Evolutionary conservation across 345 rosid genomes (phyloP).

Genomic region (Erysimum cheiranthoides): DNA sequence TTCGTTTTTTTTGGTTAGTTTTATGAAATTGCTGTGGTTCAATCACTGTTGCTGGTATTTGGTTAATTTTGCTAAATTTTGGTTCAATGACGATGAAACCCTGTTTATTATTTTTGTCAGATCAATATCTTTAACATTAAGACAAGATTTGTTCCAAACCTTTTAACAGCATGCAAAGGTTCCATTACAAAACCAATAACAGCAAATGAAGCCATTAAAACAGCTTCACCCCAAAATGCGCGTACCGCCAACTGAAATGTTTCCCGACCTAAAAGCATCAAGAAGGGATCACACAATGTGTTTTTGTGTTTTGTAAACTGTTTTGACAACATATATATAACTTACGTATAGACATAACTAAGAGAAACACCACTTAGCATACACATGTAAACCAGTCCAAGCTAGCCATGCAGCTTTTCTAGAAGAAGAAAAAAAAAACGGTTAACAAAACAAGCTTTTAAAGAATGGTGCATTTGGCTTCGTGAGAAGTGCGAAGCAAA

Average conservation of each 20-base stretch:
- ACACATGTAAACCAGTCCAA: slow-evolving; percentile 91
- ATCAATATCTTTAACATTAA: slow-evolving; percentile 19
- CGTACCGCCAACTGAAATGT: slow-evolving; percentile 73
- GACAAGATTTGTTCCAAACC: slow-evolving; percentile 41
- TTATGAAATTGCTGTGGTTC: too few species aligned
- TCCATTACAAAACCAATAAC: slow-evolving; percentile 73
- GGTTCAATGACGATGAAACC: background rate
- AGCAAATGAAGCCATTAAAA: slow-evolving; percentile 86
- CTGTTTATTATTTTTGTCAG: background rate
- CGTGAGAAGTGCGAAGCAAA: background rate
- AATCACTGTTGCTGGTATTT: too few species aligned
- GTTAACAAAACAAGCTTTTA: background rate
- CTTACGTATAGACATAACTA: slow-evolving; percentile 88
- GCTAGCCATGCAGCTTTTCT: slow-evolving; percentile 97
- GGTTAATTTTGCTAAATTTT: too few species aligned
- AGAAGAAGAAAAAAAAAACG: slow-evolving; percentile 29
- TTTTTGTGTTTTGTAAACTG: background rate
- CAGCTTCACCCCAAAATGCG: slow-evolving; percentile 87
- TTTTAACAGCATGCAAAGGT: slow-evolving; percentile 85
- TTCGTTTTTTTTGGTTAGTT: too few species aligned
- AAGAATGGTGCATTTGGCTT: slow-evolving; percentile 8
- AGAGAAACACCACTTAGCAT: slow-evolving; percentile 89
- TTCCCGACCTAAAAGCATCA: slow-evolving; percentile 64
- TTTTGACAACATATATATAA: slow-evolving; percentile 11
- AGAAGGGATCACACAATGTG: background rate